Conservation (phyloP, 2,329 filamentous ascomycete genomes). For the Aureobasidium sp. region DNA sequence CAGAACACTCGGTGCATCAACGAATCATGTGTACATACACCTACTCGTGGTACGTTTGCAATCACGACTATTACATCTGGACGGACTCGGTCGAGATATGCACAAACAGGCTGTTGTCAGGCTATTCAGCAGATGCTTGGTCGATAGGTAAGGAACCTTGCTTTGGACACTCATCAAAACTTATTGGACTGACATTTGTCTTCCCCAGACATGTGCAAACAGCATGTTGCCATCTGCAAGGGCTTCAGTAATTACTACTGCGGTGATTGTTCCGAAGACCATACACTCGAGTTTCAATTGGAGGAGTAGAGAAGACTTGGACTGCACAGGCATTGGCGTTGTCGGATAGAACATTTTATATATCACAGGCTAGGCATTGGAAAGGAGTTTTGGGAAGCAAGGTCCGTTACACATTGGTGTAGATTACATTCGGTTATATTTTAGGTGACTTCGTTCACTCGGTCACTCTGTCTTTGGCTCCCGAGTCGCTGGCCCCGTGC, state of each 20-base stretch:
- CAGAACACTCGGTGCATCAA: neutral
- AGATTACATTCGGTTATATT: neutral
- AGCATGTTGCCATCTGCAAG: conserved; percentile 28
- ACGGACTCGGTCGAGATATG: conserved; percentile 41
- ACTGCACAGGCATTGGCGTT: neutral
- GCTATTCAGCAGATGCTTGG: conserved; percentile 44
- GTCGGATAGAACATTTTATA: too few species aligned
- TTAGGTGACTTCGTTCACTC: conserved; percentile 20
- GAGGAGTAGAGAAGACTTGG: conserved; percentile 29
- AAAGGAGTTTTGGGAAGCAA: too few species aligned
- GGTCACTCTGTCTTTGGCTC: conserved; percentile 25
- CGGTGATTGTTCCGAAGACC: conserved; percentile 38
- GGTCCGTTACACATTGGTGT: too few species aligned
- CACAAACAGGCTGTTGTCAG: conserved; percentile 37
- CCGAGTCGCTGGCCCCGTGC: conserved; percentile 26
- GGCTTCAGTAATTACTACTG: conserved; percentile 42
- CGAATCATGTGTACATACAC: conserved; percentile 40
- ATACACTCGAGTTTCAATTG: conserved; percentile 36
- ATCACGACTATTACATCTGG: conserved; percentile 44
- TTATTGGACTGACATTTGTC: neutral
- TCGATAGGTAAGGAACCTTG: conserved; percentile 28
- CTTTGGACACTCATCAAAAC: neutral
- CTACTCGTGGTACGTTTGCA: conserved; percentile 43
- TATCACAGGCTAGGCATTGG: too few species aligned
- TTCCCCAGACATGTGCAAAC: conserved; percentile 36